A percentile compares a stretch with the other conserved stretches of the same genome.
Conservation (phyloP, 2,329 filamentous ascomycete species). For the Trichoderma cornu-damae region DNA sequence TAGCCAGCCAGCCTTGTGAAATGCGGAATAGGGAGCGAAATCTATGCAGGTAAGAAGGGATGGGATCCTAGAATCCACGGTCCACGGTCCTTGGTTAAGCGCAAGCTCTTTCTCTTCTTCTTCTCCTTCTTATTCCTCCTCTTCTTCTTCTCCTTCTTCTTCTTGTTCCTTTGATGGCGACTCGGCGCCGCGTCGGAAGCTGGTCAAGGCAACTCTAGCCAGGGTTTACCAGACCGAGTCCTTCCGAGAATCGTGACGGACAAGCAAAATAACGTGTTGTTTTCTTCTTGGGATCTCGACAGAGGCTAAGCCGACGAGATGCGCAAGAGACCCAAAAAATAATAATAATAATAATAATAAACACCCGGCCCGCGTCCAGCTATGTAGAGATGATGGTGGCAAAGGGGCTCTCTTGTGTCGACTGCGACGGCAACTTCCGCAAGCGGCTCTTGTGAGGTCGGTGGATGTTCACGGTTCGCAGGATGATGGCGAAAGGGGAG, state of each 20-base stretch:
- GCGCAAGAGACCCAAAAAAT: slow-evolving; percentile 11
- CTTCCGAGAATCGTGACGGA: not conserved
- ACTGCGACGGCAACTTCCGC: not conserved
- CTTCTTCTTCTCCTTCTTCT: not conserved
- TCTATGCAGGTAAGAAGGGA: not conserved
- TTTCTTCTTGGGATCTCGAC: not conserved
- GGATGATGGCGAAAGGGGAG: not conserved
- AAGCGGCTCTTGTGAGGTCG: slow-evolving; percentile 16
- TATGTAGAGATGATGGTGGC: no score
- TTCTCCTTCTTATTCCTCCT: not conserved
- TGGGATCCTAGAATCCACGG: not conserved
- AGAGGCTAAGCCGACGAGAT: slow-evolving; percentile 1
- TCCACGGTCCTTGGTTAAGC: not conserved
- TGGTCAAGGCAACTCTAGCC: not conserved
- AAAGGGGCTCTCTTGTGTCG: not conserved
- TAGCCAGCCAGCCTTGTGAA: not conserved
- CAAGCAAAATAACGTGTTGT: not conserved
- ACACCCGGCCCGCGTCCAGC: slow-evolving; percentile 20
- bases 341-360: no score
- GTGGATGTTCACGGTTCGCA: not conserved
- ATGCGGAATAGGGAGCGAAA: not conserved
- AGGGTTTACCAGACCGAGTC: not conserved
- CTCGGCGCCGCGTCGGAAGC: not conserved
- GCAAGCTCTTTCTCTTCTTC: not conserved
- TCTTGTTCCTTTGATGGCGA: slow-evolving; percentile 1